Conservation (phyloP, 345 rosid species). For the Arabis hirsuta region DNA sequence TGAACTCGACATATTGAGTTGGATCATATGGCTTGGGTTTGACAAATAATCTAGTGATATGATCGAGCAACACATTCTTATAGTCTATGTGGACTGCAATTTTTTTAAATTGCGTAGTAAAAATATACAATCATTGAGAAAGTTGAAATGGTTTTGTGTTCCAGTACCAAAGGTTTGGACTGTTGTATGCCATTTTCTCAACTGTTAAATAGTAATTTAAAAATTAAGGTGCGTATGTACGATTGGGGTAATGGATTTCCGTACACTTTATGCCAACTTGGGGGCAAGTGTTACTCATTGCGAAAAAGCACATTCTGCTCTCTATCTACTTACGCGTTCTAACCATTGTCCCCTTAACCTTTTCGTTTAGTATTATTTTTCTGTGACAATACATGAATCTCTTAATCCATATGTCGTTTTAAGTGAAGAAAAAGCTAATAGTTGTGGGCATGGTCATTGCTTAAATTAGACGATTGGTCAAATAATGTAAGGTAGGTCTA, state of each 20-base stretch:
- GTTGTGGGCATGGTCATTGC: conserved; percentile 19
- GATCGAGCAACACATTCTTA: too few relatives aligned
- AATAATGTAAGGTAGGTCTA: conserved; percentile 7
- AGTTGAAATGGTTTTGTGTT: too few relatives aligned
- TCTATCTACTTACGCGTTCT: conserved; percentile 35
- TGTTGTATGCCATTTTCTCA: too few relatives aligned
- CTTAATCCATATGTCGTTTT: conserved; percentile 2
- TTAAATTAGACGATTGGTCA: conserved; percentile 19
- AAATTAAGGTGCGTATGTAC: conserved; percentile 4
- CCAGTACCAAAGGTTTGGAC: too few relatives aligned
- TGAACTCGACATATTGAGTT: too few relatives aligned
- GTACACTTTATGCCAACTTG: conserved; percentile 34
- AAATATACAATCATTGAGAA: too few relatives aligned
- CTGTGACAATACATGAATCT: neutral
- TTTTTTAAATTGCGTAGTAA: too few relatives aligned
- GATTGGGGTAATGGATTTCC: conserved; percentile 24
- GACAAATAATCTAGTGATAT: too few relatives aligned
- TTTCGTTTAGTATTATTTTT: neutral
- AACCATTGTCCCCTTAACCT: conserved; percentile 27
- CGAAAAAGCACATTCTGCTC: conserved; percentile 13
- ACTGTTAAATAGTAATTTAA: neutral
- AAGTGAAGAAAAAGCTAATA: neutral
- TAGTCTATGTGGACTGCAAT: too few relatives aligned
- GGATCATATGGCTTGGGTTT: too few relatives aligned
- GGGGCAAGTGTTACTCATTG: conserved; percentile 2